phyloP scores from a whole-genome alignment of 1,284 basidiomycete genomes.

The Puccinia polysora region DNA sequence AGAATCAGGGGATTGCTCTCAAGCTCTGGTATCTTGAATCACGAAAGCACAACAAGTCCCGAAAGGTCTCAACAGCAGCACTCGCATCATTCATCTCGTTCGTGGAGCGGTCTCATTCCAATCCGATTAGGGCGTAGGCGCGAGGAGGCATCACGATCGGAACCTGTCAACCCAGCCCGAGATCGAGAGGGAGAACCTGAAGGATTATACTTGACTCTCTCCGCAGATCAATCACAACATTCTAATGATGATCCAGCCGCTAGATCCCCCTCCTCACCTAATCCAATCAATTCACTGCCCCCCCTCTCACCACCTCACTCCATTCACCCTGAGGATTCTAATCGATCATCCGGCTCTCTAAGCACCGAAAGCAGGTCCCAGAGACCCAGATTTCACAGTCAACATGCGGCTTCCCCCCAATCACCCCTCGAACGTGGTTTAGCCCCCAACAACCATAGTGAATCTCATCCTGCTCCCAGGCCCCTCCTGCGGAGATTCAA shows the following conservation, averaged over 20 bases:
- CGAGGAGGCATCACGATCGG: not conserved
- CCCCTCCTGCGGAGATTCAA: too few relatives aligned
- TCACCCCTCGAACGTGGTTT: too few relatives aligned
- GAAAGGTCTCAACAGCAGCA: not conserved
- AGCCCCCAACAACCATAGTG: too few relatives aligned
- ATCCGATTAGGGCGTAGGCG: constrained; percentile 5
- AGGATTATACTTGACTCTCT: constrained; percentile 1
- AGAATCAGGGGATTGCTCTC: not conserved
- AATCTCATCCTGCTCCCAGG: too few relatives aligned
- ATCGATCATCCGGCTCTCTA: too few relatives aligned
- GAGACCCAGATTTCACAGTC: too few relatives aligned
- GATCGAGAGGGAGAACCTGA: too few relatives aligned
- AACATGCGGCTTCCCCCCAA: too few relatives aligned
- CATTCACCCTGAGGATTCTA: too few relatives aligned
- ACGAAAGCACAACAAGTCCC: not conserved
- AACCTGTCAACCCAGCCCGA: not conserved
- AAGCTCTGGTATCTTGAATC: not conserved
- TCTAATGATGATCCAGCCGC: not conserved
- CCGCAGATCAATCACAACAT: not conserved
- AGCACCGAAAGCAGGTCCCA: too few relatives aligned
- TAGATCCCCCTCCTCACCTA: not conserved
- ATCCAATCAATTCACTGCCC: not conserved
- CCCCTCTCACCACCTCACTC: too few relatives aligned
- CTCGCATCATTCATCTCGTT: not conserved
- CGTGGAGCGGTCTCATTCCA: not conserved